Evolutionary conservation across 257 asterid genomes (phyloP).

Genomic region (Perilla frutescens): DNA sequence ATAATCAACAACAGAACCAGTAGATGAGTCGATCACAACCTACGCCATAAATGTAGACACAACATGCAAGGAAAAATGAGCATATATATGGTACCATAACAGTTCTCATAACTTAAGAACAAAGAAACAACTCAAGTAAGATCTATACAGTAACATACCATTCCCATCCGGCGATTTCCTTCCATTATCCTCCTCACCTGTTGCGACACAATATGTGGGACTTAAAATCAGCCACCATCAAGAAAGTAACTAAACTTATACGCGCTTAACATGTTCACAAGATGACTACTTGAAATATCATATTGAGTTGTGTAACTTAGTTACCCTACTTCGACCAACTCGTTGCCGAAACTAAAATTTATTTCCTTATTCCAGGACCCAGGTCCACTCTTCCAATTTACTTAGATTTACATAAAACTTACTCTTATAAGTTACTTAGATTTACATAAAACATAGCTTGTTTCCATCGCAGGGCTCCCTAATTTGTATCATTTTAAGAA

Average conservation of each 20-base stretch:
- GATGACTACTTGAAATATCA: neutral
- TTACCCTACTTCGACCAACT: slow-evolving; percentile 7
- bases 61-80: slow-evolving; percentile 34
- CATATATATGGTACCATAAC: slow-evolving; percentile 27
- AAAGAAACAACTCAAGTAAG: slow-evolving; percentile 12
- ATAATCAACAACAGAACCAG: slow-evolving; percentile 84
- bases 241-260: slow-evolving; percentile 3
- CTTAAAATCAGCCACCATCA: slow-evolving; percentile 29
- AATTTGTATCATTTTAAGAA: neutral
- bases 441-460: neutral
- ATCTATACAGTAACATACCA: slow-evolving; percentile 50
- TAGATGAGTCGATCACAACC: slow-evolving; percentile 71
- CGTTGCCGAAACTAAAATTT: neutral
- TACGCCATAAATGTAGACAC: slow-evolving; percentile 45
- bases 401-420: neutral
- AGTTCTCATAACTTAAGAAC: slow-evolving; percentile 3
- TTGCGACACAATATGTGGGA: slow-evolving; percentile 34
- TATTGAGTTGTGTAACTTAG: neutral
- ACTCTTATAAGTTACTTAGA: neutral
- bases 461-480: neutral
- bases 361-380: neutral
- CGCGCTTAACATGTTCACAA: slow-evolving; percentile 12
- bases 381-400: neutral
- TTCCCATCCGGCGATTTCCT: slow-evolving; percentile 99
- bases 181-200: slow-evolving; percentile 99